A percentile compares a stretch with the other conserved stretches of the same genome.
Conservation (phyloP, 2,329 filamentous ascomycete species). For the Penicillium olsonii region DNA sequence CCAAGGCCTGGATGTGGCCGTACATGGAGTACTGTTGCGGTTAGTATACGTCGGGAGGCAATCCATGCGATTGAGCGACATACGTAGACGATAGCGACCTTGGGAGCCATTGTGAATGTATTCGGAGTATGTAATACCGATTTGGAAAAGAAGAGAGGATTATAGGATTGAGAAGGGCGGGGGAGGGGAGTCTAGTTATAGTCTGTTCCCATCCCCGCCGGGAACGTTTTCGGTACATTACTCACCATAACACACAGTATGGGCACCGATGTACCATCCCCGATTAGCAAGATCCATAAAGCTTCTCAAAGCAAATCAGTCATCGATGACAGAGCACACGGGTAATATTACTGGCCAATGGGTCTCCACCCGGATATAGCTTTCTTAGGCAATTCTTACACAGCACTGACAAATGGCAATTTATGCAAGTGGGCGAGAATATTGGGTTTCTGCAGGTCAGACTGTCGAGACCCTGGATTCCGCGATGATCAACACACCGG, state of each 20-base stretch:
- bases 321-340: conserved; percentile 27
- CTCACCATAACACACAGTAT: conserved; percentile 5
- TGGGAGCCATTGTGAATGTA: conserved; percentile 73
- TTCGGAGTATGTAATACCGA: background rate
- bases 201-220: conserved; percentile 1
- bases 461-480: background rate
- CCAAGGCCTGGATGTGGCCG: conserved; percentile 82
- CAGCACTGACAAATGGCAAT: conserved; percentile 37
- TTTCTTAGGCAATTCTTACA: conserved; percentile 33
- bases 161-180: conserved; percentile 1
- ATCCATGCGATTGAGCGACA: conserved; percentile 38
- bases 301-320: conserved; percentile 23
- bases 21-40: conserved; percentile 81
- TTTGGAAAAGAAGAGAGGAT: background rate
- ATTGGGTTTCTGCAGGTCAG: background rate
- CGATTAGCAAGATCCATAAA: conserved; percentile 15
- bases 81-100: conserved; percentile 88
- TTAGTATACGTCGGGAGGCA: conserved; percentile 18
- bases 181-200: conserved; percentile 14
- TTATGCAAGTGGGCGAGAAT: background rate
- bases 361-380: conserved; percentile 16
- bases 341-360: conserved; percentile 14
- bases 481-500: background rate
- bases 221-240: conserved; percentile 3
- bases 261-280: conserved; percentile 4